These are phyloP conservation scores for Metschnikowia peoriensis DNA, from an alignment of 805 yeast species.

Conservation along the genomic window DNA sequence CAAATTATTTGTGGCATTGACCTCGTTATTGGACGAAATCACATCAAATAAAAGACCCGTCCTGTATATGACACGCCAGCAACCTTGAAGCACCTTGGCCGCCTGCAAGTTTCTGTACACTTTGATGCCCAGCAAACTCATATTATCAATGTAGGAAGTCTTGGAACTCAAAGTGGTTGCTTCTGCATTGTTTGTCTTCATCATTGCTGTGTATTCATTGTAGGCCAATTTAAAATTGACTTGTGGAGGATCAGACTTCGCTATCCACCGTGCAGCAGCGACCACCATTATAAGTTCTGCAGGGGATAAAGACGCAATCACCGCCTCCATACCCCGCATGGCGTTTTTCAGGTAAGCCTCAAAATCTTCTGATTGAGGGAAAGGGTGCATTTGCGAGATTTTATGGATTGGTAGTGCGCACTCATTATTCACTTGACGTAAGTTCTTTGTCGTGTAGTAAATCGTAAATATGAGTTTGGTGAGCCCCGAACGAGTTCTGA, in stretches of 20 bases:
- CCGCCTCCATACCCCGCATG: slow-evolving; percentile 21
- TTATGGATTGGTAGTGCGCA: slow-evolving; percentile 41
- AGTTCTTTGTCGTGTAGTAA: slow-evolving; percentile 58
- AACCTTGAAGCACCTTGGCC: slow-evolving; percentile 54
- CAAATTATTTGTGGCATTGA: slow-evolving; percentile 28
- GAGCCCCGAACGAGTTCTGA: slow-evolving; percentile 12
- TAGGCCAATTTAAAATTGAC: slow-evolving; percentile 76
- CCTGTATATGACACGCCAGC: slow-evolving; percentile 73
- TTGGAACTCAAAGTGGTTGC: slow-evolving; percentile 25
- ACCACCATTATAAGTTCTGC: slow-evolving; percentile 70
- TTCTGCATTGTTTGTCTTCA: slow-evolving; percentile 43
- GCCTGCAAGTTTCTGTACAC: slow-evolving; percentile 55
- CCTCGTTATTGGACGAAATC: slow-evolving; percentile 41
- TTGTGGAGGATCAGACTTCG: slow-evolving; percentile 54
- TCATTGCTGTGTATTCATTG: slow-evolving; percentile 66
- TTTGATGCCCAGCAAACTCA: slow-evolving; percentile 31
- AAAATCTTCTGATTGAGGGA: slow-evolving; percentile 28
- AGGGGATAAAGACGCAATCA: slow-evolving; percentile 50
- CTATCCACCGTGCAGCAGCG: slow-evolving; percentile 69
- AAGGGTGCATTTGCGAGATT: slow-evolving; percentile 24
- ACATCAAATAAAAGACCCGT: slow-evolving; percentile 53
- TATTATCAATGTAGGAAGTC: slow-evolving; percentile 36
- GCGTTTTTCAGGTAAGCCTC: slow-evolving; percentile 18
- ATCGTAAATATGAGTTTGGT: slow-evolving; percentile 28
- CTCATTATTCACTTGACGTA: slow-evolving; percentile 47